Evolutionary conservation across 1,284 basidiomycete species (phyloP), one percentile per base, ranked within the genome.

Genomic region (Caloboletus inedulis): DNA sequence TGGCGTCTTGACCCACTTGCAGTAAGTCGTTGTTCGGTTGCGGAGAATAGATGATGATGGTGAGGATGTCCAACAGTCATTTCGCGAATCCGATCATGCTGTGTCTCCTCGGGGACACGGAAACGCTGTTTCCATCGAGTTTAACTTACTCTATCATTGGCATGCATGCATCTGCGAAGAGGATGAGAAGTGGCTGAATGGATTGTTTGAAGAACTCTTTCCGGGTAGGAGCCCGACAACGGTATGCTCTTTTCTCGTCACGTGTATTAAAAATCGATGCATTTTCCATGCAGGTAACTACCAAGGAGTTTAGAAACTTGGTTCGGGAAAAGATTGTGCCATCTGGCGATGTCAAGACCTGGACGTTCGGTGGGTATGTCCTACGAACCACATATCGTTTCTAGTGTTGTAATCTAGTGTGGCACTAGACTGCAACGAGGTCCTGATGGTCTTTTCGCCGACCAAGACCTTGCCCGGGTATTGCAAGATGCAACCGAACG

Each of bases 61-160:
- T 42, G 19, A 1, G 14, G 18, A 21, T 4, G 5, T 13, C 14
- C 30, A 29, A 54, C 30, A 65, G 68, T 13, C 45, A 8, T 70
- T 56, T 47, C 64, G 64, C 7, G 61, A 68, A 41, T 25, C 46
- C 3, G 49, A 60, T 31, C 68, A 66, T 39, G 23, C 14, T 0
- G 29, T 68, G 9, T 68, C 80, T n/a, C 76, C 78, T 29, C 78
- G 80, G 16, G 89, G 89, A 23, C 73, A 82, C 62, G 89, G 89
- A 36, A 91, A 91, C 61, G 80, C 79, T 43, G 78, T 81, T 55
- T 85, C 85, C 0, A 69, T 89, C 46, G 89, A 91, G 66, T 89
- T 89, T 70, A 89, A 87, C 62, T 70, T 87, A 7, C 70, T 89
- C 14, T 89, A 89, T 65, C 73, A 81, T 42, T 91, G 89, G 89